Percentiles rank a stretch among this genome's conserved stretches.
These are phyloP conservation scores for Pouteria glomerata DNA, from an alignment of 148 eudicot species.

Conservation along the genomic window DNA sequence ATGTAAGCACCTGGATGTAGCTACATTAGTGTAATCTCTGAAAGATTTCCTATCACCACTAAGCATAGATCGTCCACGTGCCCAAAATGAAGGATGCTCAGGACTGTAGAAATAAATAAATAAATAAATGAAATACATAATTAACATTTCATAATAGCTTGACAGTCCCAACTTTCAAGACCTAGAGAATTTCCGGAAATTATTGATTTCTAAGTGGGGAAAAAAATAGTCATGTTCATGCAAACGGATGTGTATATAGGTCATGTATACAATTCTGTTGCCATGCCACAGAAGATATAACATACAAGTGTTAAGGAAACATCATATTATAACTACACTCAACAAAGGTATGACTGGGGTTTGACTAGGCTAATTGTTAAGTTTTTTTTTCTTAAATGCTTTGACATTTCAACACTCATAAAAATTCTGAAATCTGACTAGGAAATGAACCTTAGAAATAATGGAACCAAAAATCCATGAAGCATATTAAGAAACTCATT, in stretches of 20 bases:
- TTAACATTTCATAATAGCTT: neutral
- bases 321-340: neutral
- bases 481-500: neutral
- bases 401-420: no score
- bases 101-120: constrained; percentile 52
- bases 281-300: neutral
- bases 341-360: neutral
- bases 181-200: neutral
- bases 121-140: constrained; percentile 8
- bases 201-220: neutral
- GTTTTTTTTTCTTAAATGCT: no score
- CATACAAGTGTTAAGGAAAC: neutral
- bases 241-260: neutral
- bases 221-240: neutral
- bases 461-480: no score
- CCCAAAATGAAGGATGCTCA: constrained; percentile 88
- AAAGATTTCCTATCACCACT: constrained; percentile 73
- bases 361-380: no score
- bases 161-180: neutral
- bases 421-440: no score
- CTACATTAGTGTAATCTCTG: constrained; percentile 54
- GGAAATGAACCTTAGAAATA: no score
- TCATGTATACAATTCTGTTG: neutral
- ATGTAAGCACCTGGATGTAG: constrained; percentile 65
- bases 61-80: constrained; percentile 89